Base-by-base conservation (phyloP, 2,329 filamentous ascomycete species). In the Monilinia aucupariae region DNA sequence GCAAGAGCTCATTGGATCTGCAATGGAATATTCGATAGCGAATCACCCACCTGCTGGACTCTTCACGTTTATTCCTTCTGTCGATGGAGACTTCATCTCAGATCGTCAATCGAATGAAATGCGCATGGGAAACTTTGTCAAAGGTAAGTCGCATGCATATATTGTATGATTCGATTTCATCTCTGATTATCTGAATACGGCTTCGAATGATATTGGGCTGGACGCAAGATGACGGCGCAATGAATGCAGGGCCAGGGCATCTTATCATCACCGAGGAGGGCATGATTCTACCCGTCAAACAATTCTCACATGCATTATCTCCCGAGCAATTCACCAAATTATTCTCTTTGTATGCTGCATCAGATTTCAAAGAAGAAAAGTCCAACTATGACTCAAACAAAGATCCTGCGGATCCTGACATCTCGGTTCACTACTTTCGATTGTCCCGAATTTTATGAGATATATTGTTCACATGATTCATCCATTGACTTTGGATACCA, bases 1-100 rank as follows among this genome's bases (percentile, higher is more conserved):
- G 61, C 34, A 61, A 10, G 27, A 52, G 4, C 51, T 65, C 15
- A 47, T 64, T 50, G 37, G 32, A 15, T 30, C 50, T 48, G 51
- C 64, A 17, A 63, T 65, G 56, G 45, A 49, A 32, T 65, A 65
- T 41, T 64, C 61, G 4, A 20, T 64, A 2, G 58, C 41, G 22
- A 54, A 64, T 27, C 54, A 59, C 49, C 61, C 61, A 1, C 56
- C 51, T 1, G 34, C 25, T 20, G 56, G 50, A 8, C 37, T 61
- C 5, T 61, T 64, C 30, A 61, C 62, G 1, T 61, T 64, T 22
- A 61, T 55, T 50, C 56, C 62, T 15, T 64, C 50, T 3, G 27
- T 56, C 3, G 56, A 64, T 37, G 62, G 27, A n/a, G 58, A 59
- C 8, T 59, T 63, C 4, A 8, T 59, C 17, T 47, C 53, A 5